Percentiles rank a stretch among this genome's conserved stretches.
These are phyloP conservation scores for Rhizopus stolonifer DNA, from an alignment of 371 early-diverging fungal genomes.

Conservation along the genomic window DNA sequence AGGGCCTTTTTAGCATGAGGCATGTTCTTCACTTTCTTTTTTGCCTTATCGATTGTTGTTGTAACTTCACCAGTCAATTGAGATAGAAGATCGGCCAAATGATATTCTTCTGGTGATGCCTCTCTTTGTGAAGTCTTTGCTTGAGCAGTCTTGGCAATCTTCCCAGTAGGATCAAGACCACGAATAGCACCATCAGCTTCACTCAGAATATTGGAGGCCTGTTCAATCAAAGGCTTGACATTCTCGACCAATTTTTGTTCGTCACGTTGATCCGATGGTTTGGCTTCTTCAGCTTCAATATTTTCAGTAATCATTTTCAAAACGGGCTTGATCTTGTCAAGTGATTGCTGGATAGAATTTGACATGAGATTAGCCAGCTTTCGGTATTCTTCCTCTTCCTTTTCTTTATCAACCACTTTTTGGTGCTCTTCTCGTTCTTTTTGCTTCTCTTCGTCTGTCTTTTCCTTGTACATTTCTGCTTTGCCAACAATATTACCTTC, in stretches of 20 bases:
- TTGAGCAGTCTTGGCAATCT: slow-evolving; percentile 29
- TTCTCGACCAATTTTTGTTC: slow-evolving; percentile 29
- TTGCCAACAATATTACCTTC: slow-evolving; percentile 30
- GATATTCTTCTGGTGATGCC: slow-evolving; percentile 30
- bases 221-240: slow-evolving; percentile 32
- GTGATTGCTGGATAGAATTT: slow-evolving; percentile 20
- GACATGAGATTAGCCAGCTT: slow-evolving; percentile 25
- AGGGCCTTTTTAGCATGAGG: slow-evolving; percentile 31
- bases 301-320: slow-evolving; percentile 26
- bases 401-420: slow-evolving; percentile 13
- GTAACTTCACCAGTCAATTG: slow-evolving; percentile 31
- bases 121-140: slow-evolving; percentile 21
- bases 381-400: slow-evolving; percentile 25
- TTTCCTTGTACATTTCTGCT: slow-evolving; percentile 20
- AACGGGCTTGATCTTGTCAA: slow-evolving; percentile 29
- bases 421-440: slow-evolving; percentile 17
- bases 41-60: slow-evolving; percentile 32
- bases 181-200: slow-evolving; percentile 34
- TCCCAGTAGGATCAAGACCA: slow-evolving; percentile 29
- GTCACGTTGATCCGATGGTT: slow-evolving; percentile 27
- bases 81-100: slow-evolving; percentile 27
- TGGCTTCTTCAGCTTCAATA: slow-evolving; percentile 30
- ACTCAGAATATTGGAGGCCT: slow-evolving; percentile 27
- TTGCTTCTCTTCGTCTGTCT: background rate
- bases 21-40: slow-evolving; percentile 33